These are phyloP conservation scores for Colletotrichum kahawae DNA, from an alignment of 2,329 filamentous ascomycete genomes.

Conservation along the genomic window DNA sequence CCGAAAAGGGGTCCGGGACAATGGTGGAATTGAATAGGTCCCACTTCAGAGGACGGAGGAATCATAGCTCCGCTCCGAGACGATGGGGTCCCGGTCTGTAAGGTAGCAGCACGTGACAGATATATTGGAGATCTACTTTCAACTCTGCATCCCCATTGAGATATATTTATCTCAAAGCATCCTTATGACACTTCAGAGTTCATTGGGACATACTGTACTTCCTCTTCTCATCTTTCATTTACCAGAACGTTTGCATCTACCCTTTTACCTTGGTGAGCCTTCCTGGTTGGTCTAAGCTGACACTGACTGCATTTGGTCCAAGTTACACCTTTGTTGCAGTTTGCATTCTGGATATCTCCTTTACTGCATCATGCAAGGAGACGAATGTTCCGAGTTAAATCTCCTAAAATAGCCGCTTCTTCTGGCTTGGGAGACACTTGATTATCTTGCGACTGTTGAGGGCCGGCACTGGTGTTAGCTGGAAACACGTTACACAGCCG, in stretches of 20 bases:
- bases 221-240: neutral
- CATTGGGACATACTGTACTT: neutral
- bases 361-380: neutral
- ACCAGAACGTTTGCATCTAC: too few species aligned
- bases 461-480: neutral
- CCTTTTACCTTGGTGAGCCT: too few species aligned
- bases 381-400: too few species aligned
- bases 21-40: neutral
- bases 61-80: neutral
- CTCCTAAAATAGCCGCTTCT: neutral
- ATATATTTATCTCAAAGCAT: neutral
- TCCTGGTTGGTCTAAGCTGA: too few species aligned
- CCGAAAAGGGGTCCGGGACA: neutral
- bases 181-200: neutral
- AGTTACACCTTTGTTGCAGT: neutral
- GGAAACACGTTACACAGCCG: neutral
- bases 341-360: neutral
- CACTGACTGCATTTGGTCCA: neutral
- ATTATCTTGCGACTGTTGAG: neutral
- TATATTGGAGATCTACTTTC: neutral
- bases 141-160: accelerated
- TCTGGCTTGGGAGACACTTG: neutral
- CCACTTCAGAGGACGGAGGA: neutral
- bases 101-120: neutral
- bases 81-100: too few species aligned